Base-by-base conservation (phyloP, 2,329 filamentous ascomycete genomes). In the Penicillium sp. region DNA sequence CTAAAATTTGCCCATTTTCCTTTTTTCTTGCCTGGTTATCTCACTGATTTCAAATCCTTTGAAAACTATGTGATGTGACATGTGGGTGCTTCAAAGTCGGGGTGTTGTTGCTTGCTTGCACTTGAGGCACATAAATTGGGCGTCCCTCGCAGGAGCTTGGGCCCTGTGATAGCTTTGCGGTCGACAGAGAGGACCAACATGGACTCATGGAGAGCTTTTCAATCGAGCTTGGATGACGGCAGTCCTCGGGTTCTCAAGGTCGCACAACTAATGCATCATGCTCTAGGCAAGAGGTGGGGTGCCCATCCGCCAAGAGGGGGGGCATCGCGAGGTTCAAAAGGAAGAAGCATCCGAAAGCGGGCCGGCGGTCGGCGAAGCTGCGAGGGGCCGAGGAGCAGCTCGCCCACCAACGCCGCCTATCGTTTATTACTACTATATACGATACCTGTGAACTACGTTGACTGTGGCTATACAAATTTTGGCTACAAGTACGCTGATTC, bases 51-150 rank as follows among this genome's bases (percentile, higher is more conserved):
- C 25, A 14, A 15, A 14, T 31, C 37, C 11, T 15, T 34, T 5
- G 8, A 5, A 22, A 45, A 7, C 10, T 42, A 55, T 65, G 65
- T 65, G 62, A 67, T 68, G 66, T 68, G 66, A 67, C 50, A 28
- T 35, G 49, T 20, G 57, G 58, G 54, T 61, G 60, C 58, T 61
- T 49, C 52, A 55, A 57, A n/a, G 43, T 38, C 42, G 41, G 53
- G 56, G 52, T 37, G 55, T 31, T 31, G 37, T 45, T 54, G 38
- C 61, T 59, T 43, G 61, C 45, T 55, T 64, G 63, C 63, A 64
- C 63, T 50, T 57, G 20, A 61, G 20, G 61, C 63, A 59, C 58
- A 63, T 42, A 15, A 39, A 59, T 59, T n/a, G 52, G 43, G 49
- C 38, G 56, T 57, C 55, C 41, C 50, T 58, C 47, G 47, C 45